A percentile compares a stretch with the other conserved stretches of the same genome.
Evolutionary conservation across 768 basidiomycete species (phyloP).

Genomic region (Chalciporus pseudorubinellus): DNA sequence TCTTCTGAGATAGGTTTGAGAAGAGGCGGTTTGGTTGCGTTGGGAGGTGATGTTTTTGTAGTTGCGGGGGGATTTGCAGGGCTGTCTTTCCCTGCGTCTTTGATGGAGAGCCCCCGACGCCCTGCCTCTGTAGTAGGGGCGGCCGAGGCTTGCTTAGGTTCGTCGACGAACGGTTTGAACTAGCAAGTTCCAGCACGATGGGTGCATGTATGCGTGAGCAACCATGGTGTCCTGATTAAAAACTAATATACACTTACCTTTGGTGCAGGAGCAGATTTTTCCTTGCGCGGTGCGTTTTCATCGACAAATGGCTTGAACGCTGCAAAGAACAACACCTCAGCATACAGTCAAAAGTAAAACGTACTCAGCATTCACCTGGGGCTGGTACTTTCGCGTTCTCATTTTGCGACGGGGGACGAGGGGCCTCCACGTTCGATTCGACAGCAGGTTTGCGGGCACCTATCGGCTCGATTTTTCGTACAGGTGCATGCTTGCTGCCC

Average conservation of each 20-base stretch:
- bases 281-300: constrained; percentile 48
- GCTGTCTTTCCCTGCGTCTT: constrained; percentile 37
- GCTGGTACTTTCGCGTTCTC: constrained; percentile 32
- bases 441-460: constrained; percentile 26
- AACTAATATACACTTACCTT: constrained; percentile 11
- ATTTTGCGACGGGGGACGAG: constrained; percentile 29
- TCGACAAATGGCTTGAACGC: constrained; percentile 69
- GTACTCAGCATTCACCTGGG: constrained; percentile 32
- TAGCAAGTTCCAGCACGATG: constrained; percentile 22
- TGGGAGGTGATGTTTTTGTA: constrained; percentile 28
- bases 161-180: constrained; percentile 70
- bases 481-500: constrained; percentile 72
- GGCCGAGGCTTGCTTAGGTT: constrained; percentile 41
- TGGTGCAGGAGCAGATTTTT: constrained; percentile 37
- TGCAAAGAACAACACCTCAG: constrained; percentile 6
- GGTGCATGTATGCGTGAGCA: constrained; percentile 9
- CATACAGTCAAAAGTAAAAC: constrained; percentile 16
- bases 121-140: constrained; percentile 30
- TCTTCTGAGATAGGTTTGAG: constrained; percentile 39
- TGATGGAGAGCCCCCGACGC: constrained; percentile 49
- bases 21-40: constrained; percentile 21
- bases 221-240: neutral
- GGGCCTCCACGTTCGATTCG: constrained; percentile 34
- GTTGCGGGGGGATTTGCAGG: constrained; percentile 15
- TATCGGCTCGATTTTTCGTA: constrained; percentile 63